Evolutionary conservation across 257 asterid genomes (phyloP).

Genomic region (Voacanga thouarsii): DNA sequence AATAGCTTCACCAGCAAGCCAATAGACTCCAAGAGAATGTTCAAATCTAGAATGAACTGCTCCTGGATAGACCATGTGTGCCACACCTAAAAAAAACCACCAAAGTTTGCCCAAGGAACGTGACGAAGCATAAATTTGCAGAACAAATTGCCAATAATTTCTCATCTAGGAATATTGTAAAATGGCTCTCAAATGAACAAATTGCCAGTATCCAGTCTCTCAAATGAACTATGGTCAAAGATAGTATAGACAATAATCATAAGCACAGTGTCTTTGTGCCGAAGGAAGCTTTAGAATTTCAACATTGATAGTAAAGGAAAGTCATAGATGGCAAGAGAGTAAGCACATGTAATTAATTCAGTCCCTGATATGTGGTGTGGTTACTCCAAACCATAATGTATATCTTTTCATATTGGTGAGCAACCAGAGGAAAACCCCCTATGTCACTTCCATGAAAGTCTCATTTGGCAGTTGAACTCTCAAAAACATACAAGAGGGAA

Average conservation of each 20-base stretch:
- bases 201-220: not conserved
- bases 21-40: slow-evolving; percentile 95
- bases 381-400: too few relatives aligned
- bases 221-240: not conserved
- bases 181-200: too few relatives aligned
- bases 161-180: not conserved
- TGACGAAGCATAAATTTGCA: not conserved
- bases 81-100: slow-evolving; percentile 52
- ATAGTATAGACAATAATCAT: not conserved
- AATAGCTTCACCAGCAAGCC: slow-evolving; percentile 88
- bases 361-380: too few relatives aligned
- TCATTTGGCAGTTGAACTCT: not conserved
- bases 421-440: slow-evolving; percentile 4
- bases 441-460: too few relatives aligned
- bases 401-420: not conserved
- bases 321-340: not conserved
- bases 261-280: not conserved
- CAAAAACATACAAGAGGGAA: not conserved
- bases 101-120: slow-evolving; percentile 3
- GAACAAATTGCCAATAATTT: not conserved
- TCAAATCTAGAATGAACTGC: slow-evolving; percentile 67
- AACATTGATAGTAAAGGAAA: not conserved
- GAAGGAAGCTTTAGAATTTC: not conserved
- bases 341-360: not conserved
- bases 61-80: slow-evolving; percentile 89